Conservation (phyloP, 768 basidiomycete species). For the Phaffia tasmanica region DNA sequence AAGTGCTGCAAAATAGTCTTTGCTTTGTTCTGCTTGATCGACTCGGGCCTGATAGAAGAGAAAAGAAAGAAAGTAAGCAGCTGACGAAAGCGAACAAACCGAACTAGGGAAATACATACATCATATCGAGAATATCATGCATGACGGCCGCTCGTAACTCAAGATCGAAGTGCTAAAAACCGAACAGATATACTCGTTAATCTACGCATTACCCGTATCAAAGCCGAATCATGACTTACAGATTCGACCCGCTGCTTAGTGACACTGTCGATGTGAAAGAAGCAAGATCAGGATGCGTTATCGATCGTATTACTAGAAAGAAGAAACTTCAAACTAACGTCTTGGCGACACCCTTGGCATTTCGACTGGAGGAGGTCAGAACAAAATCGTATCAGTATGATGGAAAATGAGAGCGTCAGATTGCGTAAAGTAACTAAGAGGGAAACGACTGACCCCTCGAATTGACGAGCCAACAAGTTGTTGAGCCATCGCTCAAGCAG, state of each 20-base stretch:
- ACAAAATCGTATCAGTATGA: background rate
- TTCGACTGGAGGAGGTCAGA: constrained; percentile 43
- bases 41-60: constrained; percentile 51
- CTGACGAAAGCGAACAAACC: no score
- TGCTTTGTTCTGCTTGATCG: constrained; percentile 98
- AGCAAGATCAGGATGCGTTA: constrained; percentile 40
- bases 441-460: constrained; percentile 53
- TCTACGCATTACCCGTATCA: background rate
- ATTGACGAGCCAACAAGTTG: constrained; percentile 93
- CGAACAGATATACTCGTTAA: background rate
- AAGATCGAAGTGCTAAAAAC: constrained; percentile 66
- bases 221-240: background rate
- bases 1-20: constrained; percentile 98
- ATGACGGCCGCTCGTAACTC: constrained; percentile 96
- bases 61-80: background rate
- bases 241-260: constrained; percentile 99
- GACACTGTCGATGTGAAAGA: constrained; percentile 48
- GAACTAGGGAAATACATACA: background rate
- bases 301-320: constrained; percentile 75
- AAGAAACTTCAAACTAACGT: constrained; percentile 2
- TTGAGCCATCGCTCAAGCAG: constrained; percentile 96
- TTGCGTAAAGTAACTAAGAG: background rate
- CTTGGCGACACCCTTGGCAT: constrained; percentile 41
- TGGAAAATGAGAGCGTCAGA: no score
- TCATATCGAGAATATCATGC: constrained; percentile 86